Percentiles rank a stretch among this genome's conserved stretches.
Conservation (phyloP, 371 early-diverging fungal species). For the Mucor piriformis region DNA sequence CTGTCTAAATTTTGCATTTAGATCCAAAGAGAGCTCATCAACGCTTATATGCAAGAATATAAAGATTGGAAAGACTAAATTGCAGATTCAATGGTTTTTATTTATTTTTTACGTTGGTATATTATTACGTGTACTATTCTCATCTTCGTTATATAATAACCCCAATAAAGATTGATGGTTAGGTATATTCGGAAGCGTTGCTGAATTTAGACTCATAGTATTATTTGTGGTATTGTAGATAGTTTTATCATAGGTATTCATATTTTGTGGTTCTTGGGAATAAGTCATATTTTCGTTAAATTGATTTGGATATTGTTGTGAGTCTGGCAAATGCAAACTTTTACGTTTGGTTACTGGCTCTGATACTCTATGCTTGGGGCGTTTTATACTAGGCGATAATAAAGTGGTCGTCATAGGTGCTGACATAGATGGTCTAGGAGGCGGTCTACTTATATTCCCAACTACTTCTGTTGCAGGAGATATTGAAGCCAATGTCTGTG, state of each 20-base stretch:
- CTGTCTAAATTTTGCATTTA: not conserved
- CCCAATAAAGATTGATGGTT: conserved; percentile 23
- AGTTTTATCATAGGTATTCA: not conserved
- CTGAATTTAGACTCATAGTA: not conserved
- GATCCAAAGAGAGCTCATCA: conserved; percentile 15
- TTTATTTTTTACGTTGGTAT: conserved; percentile 7
- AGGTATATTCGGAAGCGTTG: conserved; percentile 5
- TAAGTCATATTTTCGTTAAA: not conserved
- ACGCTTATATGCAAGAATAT: conserved; percentile 15
- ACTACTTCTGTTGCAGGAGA: conserved; percentile 25
- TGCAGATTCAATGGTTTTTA: not conserved
- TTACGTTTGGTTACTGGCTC: conserved; percentile 4
- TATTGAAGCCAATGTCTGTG: conserved; percentile 18
- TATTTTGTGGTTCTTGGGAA: not conserved
- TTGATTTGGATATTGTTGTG: not conserved
- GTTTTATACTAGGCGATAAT: not conserved
- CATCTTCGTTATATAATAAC: conserved; percentile 18
- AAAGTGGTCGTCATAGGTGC: not conserved
- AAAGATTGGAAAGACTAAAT: not conserved
- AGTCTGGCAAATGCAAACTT: conserved; percentile 15
- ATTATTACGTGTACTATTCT: not conserved
- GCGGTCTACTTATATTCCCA: not conserved
- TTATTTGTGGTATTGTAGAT: not conserved
- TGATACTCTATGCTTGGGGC: not conserved
- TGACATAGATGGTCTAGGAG: not conserved